These are phyloP conservation scores for Yamadazyma tumulicola DNA, from an alignment of 805 yeast genomes.

Conservation along the genomic window DNA sequence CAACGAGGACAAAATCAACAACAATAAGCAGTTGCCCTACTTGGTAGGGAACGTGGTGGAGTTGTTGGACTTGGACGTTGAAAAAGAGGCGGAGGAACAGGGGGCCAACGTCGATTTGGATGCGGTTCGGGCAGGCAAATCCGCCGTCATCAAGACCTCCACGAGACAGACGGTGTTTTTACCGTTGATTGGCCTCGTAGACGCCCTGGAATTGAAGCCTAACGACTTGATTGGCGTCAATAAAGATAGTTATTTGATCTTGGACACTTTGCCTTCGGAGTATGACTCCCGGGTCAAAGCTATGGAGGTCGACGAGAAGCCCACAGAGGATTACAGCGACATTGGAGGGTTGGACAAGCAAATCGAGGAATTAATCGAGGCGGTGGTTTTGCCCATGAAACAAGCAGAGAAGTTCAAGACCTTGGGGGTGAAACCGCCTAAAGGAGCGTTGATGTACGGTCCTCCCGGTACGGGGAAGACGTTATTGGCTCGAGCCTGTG, in stretches of 20 bases:
- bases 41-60: conserved; percentile 96
- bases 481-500: conserved; percentile 46
- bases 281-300: conserved; percentile 98
- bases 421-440: conserved; percentile 77
- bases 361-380: conserved; percentile 96
- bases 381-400: conserved; percentile 97
- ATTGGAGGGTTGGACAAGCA: conserved; percentile 98
- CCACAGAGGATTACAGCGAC: conserved; percentile 94
- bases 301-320: conserved; percentile 99
- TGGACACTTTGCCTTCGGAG: conserved; percentile 95
- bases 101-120: conserved; percentile 95
- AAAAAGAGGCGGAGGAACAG: conserved; percentile 77
- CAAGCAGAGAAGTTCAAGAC: conserved; percentile 94
- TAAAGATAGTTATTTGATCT: conserved; percentile 88
- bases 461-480: conserved; percentile 50
- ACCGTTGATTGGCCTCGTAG: conserved; percentile 94
- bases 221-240: conserved; percentile 97
- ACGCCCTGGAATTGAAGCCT: conserved; percentile 88
- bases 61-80: conserved; percentile 81
- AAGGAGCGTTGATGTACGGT: conserved; percentile 47
- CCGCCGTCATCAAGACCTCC: conserved; percentile 97
- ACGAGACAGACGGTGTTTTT: conserved; percentile 96
- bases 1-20: conserved; percentile 91
- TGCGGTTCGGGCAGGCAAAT: conserved; percentile 86
- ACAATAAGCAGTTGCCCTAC: conserved; percentile 93